A percentile compares a stretch with the other conserved stretches of the same genome.
These are phyloP conservation scores for Pestalotiopsis fici DNA, from an alignment of 2,329 filamentous ascomycete genomes.

Conservation along the genomic window DNA sequence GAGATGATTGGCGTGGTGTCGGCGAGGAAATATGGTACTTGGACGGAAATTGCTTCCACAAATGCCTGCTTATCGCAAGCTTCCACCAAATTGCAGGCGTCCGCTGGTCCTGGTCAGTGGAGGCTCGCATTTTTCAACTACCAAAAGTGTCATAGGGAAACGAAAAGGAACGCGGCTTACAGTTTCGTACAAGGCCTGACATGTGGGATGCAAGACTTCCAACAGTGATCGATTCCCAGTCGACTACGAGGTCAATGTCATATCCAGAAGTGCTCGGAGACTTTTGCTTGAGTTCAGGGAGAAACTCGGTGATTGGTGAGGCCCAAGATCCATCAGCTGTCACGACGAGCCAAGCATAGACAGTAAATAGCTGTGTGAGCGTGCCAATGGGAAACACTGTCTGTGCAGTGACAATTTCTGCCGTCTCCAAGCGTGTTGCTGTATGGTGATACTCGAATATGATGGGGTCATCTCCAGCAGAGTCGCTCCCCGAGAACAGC, in stretches of 20 bases:
- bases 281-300: conserved; percentile 19
- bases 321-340: conserved; percentile 28
- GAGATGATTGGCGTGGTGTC: conserved; percentile 25
- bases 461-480: conserved; percentile 8
- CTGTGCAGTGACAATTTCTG: conserved; percentile 16
- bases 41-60: conserved; percentile 10
- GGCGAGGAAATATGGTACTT: conserved; percentile 19
- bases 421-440: conserved; percentile 8
- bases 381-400: conserved; percentile 29
- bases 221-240: conserved; percentile 22
- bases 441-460: conserved; percentile 26
- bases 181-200: conserved; percentile 22
- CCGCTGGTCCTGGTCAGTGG: neutral
- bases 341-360: conserved; percentile 31
- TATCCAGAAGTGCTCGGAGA: neutral
- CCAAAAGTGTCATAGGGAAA: conserved; percentile 16
- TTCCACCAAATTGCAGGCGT: neutral
- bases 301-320: conserved; percentile 25
- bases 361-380: conserved; percentile 32
- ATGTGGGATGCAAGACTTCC: conserved; percentile 22
- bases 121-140: conserved; percentile 12
- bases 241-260: conserved; percentile 9
- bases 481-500: conserved; percentile 17
- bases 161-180: conserved; percentile 10
- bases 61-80: conserved; percentile 11